These are phyloP conservation scores for Suhomyces emberorum DNA, from an alignment of 805 yeast species.

Conservation along the genomic window DNA sequence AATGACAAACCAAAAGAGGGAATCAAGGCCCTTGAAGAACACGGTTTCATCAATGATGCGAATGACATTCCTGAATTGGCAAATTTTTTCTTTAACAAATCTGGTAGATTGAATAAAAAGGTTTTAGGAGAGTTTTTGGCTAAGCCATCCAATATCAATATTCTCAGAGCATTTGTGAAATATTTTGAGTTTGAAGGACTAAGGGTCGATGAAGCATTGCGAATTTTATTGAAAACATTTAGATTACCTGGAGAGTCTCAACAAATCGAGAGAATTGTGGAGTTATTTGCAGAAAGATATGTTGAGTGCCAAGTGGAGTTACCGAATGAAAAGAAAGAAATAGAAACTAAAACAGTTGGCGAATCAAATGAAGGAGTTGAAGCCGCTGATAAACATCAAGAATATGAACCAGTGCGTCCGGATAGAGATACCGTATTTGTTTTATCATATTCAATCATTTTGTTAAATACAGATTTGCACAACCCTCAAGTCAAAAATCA, in stretches of 20 bases:
- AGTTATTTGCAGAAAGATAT: slow-evolving; percentile 78
- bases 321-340: slow-evolving; percentile 5
- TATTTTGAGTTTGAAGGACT: slow-evolving; percentile 71
- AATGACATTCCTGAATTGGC: slow-evolving; percentile 65
- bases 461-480: slow-evolving; percentile 92
- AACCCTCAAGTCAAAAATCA: slow-evolving; percentile 89
- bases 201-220: slow-evolving; percentile 90
- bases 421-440: slow-evolving; percentile 86
- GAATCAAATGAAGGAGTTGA: background rate
- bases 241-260: slow-evolving; percentile 97
- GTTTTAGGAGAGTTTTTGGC: slow-evolving; percentile 83
- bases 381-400: background rate
- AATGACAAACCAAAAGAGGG: slow-evolving; percentile 81
- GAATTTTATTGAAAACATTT: slow-evolving; percentile 76
- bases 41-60: slow-evolving; percentile 54
- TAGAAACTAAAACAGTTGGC: no score
- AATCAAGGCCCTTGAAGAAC: slow-evolving; percentile 56
- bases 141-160: slow-evolving; percentile 60
- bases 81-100: slow-evolving; percentile 67
- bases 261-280: slow-evolving; percentile 90
- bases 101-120: slow-evolving; percentile 82
- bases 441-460: slow-evolving; percentile 84
- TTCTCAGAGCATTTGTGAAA: slow-evolving; percentile 62
- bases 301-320: slow-evolving; percentile 51
- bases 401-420: slow-evolving; percentile 55